Evolutionary conservation across 495 filamentous ascomycete species (phyloP), one percentile per base, ranked within the genome.

Genomic region (Chlorociboria aeruginascens): DNA sequence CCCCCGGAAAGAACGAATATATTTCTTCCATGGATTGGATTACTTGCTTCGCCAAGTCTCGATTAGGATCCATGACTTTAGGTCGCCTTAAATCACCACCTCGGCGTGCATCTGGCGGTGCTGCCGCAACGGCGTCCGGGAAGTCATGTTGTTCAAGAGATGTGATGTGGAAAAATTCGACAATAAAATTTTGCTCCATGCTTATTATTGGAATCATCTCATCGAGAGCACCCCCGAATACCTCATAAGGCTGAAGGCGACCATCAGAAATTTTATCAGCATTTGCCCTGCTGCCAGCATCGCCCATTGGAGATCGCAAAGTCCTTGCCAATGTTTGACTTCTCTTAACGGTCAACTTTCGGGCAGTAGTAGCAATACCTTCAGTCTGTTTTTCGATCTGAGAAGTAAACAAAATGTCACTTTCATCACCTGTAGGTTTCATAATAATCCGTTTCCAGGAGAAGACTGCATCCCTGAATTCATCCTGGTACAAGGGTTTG

Each of bases 181-280:
- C 79, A 28, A 95, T 68, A 56, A 96, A 97, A 58, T 95, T 95
- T 62, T 97, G 90, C 66, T 97, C 90, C 51, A 84, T 84, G 41
- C 83, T 81, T 34, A 95, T 78, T 49, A 92, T 74, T 16, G 78
- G 81, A 39, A 86, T 64, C 46, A 85, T 77, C 62, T 95, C 86
- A 41, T 84, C 79, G 37, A 96, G 68, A 12, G 81, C 76, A 32
- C 83, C 83, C 2, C 79, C 71, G 64, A 95, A 95, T n/a, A 80
- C 82, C 66, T 95, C 90, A 50, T 77, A 87, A 0, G 85, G 76
- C 34, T 85, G 72, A 17, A 85, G 69, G 50, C 77, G 77, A 34
- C 83, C 81, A 51, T 78, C 74, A 45, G 80, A 71, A 2, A 67
- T 56, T 64, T 82, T 87, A 32, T 89, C 84, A 54, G 73, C 45